Evolutionary conservation across 768 basidiomycete species (phyloP).

Genomic region (Trichaptum fuscoviolaceum): DNA sequence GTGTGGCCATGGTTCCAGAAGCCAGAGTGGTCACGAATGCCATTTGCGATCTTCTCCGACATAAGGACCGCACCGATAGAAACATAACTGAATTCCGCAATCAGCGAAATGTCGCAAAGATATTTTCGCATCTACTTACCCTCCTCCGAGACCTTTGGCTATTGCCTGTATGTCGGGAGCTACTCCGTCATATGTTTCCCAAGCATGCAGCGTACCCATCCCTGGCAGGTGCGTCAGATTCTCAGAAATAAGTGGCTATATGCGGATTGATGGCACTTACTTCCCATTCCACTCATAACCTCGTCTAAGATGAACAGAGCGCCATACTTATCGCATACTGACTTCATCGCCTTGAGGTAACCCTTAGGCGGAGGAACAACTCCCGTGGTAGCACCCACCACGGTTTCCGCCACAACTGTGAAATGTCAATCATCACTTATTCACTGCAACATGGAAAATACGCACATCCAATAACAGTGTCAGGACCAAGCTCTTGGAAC

Average conservation of each 20-base stretch:
- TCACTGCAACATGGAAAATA: conserved; percentile 17
- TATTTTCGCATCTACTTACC: conserved; percentile 38
- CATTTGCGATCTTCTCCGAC: conserved; percentile 63
- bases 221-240: conserved; percentile 35
- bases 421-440: background rate
- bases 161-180: conserved; percentile 84
- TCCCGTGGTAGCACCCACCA: conserved; percentile 82
- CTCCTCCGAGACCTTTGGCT: conserved; percentile 88
- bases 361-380: conserved; percentile 73
- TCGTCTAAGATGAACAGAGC: conserved; percentile 86
- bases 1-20: conserved; percentile 84
- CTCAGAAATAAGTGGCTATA: background rate
- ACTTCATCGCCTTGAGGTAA: conserved; percentile 82
- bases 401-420: conserved; percentile 77
- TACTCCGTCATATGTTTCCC: conserved; percentile 75
- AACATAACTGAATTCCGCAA: conserved; percentile 49
- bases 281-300: conserved; percentile 90
- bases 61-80: conserved; percentile 80
- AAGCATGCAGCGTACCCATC: conserved; percentile 83
- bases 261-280: conserved; percentile 37
- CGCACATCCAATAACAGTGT: conserved; percentile 79
- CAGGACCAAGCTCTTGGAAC: conserved; percentile 74
- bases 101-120: conserved; percentile 3
- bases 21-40: conserved; percentile 62
- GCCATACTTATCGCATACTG: conserved; percentile 71